Evolutionary conservation across 306 rosid species (phyloP).

Genomic region (Luffa aegyptiaca): DNA sequence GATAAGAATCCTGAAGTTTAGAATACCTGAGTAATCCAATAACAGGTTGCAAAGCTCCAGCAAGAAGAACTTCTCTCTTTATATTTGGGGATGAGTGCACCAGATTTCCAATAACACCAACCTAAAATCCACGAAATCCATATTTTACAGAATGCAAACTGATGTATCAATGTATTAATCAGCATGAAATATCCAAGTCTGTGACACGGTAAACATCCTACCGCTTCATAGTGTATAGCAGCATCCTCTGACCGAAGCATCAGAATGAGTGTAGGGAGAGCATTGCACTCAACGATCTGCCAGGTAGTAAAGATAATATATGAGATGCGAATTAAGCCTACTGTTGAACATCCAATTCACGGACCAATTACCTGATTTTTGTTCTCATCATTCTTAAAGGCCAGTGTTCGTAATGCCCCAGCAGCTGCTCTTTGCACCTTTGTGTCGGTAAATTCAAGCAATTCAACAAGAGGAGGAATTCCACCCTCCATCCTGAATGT

Average conservation of each 20-base stretch:
- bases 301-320: constrained; percentile 14
- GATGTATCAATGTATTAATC: constrained; percentile 1
- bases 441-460: constrained; percentile 74
- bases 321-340: constrained; percentile 12
- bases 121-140: constrained; percentile 47
- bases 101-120: constrained; percentile 96
- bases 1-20: neutral
- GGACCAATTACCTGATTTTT: constrained; percentile 70
- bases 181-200: constrained; percentile 11
- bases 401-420: constrained; percentile 90
- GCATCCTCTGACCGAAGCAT: constrained; percentile 95
- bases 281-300: constrained; percentile 99
- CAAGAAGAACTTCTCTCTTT: constrained; percentile 89
- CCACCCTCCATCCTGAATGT: constrained; percentile 88
- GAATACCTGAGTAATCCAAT: constrained; percentile 85
- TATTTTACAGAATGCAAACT: constrained; percentile 11
- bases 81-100: constrained; percentile 95
- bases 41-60: constrained; percentile 97
- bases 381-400: constrained; percentile 89
- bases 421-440: constrained; percentile 99
- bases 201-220: constrained; percentile 22
- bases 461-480: constrained; percentile 88
- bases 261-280: constrained; percentile 91
- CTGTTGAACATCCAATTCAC: constrained; percentile 5
- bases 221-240: constrained; percentile 98